Base-by-base conservation (phyloP, 495 filamentous ascomycete genomes). In the Neurospora sp. region DNA sequence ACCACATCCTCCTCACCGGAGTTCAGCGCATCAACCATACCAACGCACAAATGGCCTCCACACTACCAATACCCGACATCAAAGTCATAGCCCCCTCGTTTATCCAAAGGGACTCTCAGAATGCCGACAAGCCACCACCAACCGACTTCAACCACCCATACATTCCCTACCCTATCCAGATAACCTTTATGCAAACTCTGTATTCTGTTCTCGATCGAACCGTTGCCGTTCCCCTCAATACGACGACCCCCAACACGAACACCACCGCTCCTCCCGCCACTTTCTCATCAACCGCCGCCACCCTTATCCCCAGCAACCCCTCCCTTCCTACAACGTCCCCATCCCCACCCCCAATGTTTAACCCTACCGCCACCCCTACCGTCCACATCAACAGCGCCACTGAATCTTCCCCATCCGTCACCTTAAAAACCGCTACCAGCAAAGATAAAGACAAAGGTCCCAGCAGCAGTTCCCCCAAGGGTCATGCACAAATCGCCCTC, bases 141-240 rank as follows among this genome's bases (percentile, higher is more conserved):
- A 71, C 76, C 22, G 84, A 94, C 80, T 98, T 97, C 78, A 92
- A 97, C 78, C 96, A 99, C 80, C 96, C 96, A 11, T 98, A 91
- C 80, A 87, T 89, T 40, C 96, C 96, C 0, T 99, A 99, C 83
- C 86, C 90, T 16, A 96, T 98, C 70, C 96, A 99, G 77, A 84
- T 91, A 38, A 83, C 93, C 73, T 96, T 99, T 78, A 99, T 99
- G 96, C 89, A 86, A 70, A 88, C 92, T 2, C 85, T 96, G 12
- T 99, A 98, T 76, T 81, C 88, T 38, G 92, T 93, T 68, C 87
- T 98, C 38, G 91, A 97, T 11, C 53, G 53, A 35, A 65, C 53
- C 27, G 53, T 65, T 6, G 27, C 12, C 5, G 53, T 4, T 0
- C 14, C 53, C 53, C 14, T 0, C 48, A 31, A 31, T 3, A 31